Conservation (phyloP, 2,329 filamentous ascomycete species). For the Diaporthe batatas region DNA sequence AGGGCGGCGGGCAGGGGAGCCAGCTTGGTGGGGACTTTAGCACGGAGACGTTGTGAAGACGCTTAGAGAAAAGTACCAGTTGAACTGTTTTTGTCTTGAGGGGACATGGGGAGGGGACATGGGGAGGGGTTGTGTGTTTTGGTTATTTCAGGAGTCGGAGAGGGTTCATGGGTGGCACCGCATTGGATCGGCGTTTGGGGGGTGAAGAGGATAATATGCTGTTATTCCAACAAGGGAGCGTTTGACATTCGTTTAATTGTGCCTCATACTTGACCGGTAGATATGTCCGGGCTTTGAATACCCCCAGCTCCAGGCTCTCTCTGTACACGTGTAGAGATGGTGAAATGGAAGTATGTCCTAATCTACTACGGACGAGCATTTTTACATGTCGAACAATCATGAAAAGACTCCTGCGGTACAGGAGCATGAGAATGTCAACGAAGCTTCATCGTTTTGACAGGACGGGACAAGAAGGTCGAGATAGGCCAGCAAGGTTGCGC, state of each 20-base stretch:
- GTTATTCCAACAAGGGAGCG: not conserved
- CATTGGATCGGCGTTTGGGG: conserved; percentile 22
- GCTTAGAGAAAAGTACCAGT: conserved; percentile 5
- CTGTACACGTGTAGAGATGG: not conserved
- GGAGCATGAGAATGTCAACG: not conserved
- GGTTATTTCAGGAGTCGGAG: not conserved
- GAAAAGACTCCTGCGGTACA: not conserved
- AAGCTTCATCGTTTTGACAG: not conserved
- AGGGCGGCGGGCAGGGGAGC: not conserved
- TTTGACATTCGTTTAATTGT: not conserved
- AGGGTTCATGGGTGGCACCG: not conserved
- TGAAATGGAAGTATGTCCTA: not conserved
- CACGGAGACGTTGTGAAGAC: conserved; percentile 24
- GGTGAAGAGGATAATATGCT: too few species aligned
- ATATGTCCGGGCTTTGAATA: conserved; percentile 22
- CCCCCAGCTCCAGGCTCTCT: conserved; percentile 16
- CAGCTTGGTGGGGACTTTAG: not conserved
- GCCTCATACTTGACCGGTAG: conserved; percentile 1
- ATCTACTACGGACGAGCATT: not conserved
- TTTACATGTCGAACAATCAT: not conserved
- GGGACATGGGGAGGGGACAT: not conserved
- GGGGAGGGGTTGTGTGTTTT: conserved; percentile 4
- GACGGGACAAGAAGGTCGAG: too few species aligned
- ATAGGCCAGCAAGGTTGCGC: too few species aligned
- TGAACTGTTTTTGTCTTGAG: not conserved